Evolutionary conservation across 2,329 filamentous ascomycete genomes (phyloP), one percentile per base, ranked within the genome.

Genomic region (Polytolypa hystricis): DNA sequence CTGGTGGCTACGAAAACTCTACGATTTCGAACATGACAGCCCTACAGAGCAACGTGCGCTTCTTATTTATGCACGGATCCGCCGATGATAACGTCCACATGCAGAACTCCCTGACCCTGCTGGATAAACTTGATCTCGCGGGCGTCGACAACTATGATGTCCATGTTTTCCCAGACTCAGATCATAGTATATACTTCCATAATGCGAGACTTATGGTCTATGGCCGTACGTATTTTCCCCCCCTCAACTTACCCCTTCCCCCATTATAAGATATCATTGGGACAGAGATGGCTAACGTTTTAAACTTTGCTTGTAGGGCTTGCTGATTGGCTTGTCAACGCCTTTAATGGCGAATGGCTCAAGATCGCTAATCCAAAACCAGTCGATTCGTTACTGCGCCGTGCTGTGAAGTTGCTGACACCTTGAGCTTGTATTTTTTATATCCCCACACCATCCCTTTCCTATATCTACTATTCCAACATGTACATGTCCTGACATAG

Each of bases 41-140:
- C 0, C 69, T 98, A 5, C 66, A 70, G 3, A 61, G 77, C 45
- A 93, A 81, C 55, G 82, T 87, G 42, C 79, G 89, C 20, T 98
- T 96, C 65, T 67, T 98, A 26, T 58, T 98, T 50, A 95, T 96
- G 84, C 91, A 98, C 55, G 91, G 91, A 47, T 75, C 86, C n/a
- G 82, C 83, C 5, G 91, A 98, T 53, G 91, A 98, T 61, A 98
- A 98, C 51, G 91, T 98, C 9, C 93, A 98, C 58, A 78, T 94
- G 60, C 93, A 98, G 60, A 96, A 93, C 59, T 86, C 87, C 1
- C 71, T 96, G 40, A 83, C 79, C 1, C 63, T 98, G 43, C 68
- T 98, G 31, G 93, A 98, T 57, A 80, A 79, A 49, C 69, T 98
- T 30, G 84, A 98, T 62, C 52, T 93, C 35, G 79, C 70, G 1